phyloP scores from a whole-genome alignment of 176 grass and related monocot species.

The Themeda triandra region DNA sequence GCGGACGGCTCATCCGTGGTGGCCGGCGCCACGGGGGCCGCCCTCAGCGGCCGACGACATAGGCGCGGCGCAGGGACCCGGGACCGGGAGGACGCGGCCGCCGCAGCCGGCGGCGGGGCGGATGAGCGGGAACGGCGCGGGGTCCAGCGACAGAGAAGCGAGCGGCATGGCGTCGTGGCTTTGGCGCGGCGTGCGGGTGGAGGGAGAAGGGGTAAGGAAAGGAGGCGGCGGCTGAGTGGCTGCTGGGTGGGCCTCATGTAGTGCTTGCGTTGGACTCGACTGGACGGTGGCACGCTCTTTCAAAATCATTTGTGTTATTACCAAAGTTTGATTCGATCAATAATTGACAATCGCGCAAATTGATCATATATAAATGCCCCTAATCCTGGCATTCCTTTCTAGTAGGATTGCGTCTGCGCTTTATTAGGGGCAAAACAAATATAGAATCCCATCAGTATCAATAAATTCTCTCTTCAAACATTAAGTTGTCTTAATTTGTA shows the following conservation, averaged over 20 bases:
- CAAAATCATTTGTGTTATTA: not conserved
- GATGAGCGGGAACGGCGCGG: conserved; percentile 21
- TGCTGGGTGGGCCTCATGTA: not conserved
- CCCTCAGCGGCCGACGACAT: not conserved
- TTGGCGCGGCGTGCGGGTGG: conserved; percentile 2
- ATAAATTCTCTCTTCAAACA: not conserved
- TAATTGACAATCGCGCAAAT: not conserved
- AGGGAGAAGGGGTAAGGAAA: conserved; percentile 16
- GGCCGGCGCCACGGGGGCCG: conserved; percentile 9
- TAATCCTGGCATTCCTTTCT: not conserved
- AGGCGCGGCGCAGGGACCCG: not conserved
- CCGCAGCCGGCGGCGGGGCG: not conserved
- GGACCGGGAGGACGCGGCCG: not conserved
- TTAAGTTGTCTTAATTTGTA: not conserved
- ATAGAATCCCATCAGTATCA: not conserved
- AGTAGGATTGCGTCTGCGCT: not conserved
- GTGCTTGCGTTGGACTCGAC: not conserved
- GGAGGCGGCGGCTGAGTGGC: not conserved
- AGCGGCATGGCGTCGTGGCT: conserved; percentile 24
- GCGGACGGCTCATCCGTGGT: conserved; percentile 31
- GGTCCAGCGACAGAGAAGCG: conserved; percentile 21
- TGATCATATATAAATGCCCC: not conserved
- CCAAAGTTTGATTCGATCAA: not conserved
- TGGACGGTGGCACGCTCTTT: not conserved
- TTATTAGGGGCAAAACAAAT: not conserved